Base-by-base conservation (phyloP, 2,329 filamentous ascomycete genomes). In the Exophiala oligosperma region DNA sequence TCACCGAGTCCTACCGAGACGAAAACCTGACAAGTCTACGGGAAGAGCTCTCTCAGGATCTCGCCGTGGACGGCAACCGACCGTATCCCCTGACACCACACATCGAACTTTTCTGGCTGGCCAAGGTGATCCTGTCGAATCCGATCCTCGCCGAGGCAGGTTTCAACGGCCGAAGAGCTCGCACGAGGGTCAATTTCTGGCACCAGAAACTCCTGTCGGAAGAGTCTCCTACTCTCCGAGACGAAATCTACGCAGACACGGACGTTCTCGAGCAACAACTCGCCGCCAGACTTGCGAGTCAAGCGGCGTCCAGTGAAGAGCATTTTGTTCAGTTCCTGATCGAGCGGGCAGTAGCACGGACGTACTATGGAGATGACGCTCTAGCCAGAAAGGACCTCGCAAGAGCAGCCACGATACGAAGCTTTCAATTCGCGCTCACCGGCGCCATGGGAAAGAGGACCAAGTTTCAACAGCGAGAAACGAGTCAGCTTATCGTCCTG, bases 401-500 rank as follows among this genome's bases (percentile, higher is more conserved):
- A 24, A 76, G 83, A 56, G 92, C 92, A 0, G 83, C 86, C 0
- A 75, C 77, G 46, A 75, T 84, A 37, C 87, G 86, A n/a, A 82
- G 84, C 0, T 90, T 99, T 58, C 80, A 84, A 17, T 97, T 95
- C 73, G 88, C 87, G 0, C 73, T 99, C 55, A 95, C 91, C 0
- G 94, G 94, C 38, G 85, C 90, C 23, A 74, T 99, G 64, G 94
- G 94, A 14, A 97, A 81, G 71, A 70, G 75, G 56, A 77, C 73
- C 2, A 75, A 76, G 56, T 78, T 75, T 57, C 77, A 76, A 64
- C 67, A 74, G 11, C 68, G 72, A 2, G 70, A 76, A 62, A 79
- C 86, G 61, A 96, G 91, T 67, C 94, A 99, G 72, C 80, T 99
- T 28, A 89, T 99, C 1, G 91, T 99, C 2, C 77, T 97, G 29